Percentiles rank a stretch among this genome's conserved stretches.
Evolutionary conservation across 805 yeast species (phyloP).

Genomic region (Torulaspora quercuum): DNA sequence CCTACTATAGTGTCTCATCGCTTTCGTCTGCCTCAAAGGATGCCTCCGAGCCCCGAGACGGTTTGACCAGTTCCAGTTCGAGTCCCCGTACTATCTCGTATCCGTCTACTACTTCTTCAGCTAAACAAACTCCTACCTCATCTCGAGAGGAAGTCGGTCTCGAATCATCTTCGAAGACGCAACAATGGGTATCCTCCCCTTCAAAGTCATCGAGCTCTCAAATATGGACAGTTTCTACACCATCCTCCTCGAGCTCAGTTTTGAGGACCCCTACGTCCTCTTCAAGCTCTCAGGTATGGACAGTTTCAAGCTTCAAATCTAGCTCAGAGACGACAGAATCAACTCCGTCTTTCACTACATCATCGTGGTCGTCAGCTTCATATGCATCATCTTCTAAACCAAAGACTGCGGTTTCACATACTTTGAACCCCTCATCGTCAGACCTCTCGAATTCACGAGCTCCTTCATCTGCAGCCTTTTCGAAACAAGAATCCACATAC

Average conservation of each 20-base stretch:
- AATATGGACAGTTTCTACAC: slow-evolving; percentile 5
- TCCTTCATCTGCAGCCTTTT: slow-evolving; percentile 3
- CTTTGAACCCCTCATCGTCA: slow-evolving; percentile 18
- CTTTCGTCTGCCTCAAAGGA: not conserved
- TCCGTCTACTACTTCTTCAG: too few species aligned
- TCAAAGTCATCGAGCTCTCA: slow-evolving; percentile 3
- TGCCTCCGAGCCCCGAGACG: too few species aligned
- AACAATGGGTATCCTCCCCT: too few species aligned
- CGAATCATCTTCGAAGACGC: too few species aligned
- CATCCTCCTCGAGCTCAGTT: not conserved
- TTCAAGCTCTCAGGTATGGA: not conserved
- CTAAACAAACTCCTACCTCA: too few species aligned
- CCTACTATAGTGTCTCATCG: slow-evolving; percentile 1
- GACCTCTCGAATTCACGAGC: slow-evolving; percentile 13
- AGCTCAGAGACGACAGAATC: slow-evolving; percentile 1
- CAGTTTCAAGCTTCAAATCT: slow-evolving; percentile 1
- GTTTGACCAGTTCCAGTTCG: too few species aligned
- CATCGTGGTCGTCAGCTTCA: slow-evolving; percentile 1
- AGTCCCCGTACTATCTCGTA: too few species aligned
- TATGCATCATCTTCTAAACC: slow-evolving; percentile 15
- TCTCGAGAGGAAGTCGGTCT: too few species aligned
- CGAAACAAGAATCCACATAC: not conserved
- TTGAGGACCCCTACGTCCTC: slow-evolving; percentile 4
- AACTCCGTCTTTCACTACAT: slow-evolving; percentile 1
- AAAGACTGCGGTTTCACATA: too few species aligned